Percentiles rank a stretch among this genome's conserved stretches.
Conservation (phyloP, 495 filamentous ascomycete genomes). For the Neurospora sp. region DNA sequence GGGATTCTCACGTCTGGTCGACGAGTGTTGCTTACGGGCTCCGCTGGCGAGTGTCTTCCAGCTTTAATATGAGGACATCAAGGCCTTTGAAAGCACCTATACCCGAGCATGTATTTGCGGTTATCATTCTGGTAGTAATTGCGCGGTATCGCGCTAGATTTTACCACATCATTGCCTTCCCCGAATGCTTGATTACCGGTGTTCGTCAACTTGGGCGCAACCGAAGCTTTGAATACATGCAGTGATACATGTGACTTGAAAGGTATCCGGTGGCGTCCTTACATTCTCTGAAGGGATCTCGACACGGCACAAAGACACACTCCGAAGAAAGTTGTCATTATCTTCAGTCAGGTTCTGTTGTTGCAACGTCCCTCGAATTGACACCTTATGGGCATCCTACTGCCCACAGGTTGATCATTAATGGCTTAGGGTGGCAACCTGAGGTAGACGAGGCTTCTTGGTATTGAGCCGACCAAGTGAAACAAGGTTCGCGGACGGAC, state of each 20-base stretch:
- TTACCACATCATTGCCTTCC: neutral
- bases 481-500: neutral
- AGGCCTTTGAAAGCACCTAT: neutral
- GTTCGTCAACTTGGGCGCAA: neutral
- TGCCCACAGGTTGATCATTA: neutral
- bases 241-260: neutral
- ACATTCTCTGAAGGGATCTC: neutral
- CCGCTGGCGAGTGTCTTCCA: neutral
- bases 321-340: neutral
- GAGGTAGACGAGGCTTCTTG: neutral
- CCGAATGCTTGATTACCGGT: neutral
- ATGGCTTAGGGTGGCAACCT: neutral
- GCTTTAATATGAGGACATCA: neutral
- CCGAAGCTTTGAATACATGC: neutral
- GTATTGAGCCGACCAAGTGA: neutral
- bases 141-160: neutral
- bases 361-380: neutral
- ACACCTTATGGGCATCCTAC: neutral
- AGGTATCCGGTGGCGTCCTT: neutral
- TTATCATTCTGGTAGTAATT: neutral
- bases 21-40: neutral
- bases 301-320: neutral
- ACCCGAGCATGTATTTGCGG: neutral
- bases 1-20: neutral
- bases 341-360: neutral